These are phyloP conservation scores for Apophysomyces trapeziformis DNA, from an alignment of 371 early-diverging fungal genomes.

Conservation along the genomic window DNA sequence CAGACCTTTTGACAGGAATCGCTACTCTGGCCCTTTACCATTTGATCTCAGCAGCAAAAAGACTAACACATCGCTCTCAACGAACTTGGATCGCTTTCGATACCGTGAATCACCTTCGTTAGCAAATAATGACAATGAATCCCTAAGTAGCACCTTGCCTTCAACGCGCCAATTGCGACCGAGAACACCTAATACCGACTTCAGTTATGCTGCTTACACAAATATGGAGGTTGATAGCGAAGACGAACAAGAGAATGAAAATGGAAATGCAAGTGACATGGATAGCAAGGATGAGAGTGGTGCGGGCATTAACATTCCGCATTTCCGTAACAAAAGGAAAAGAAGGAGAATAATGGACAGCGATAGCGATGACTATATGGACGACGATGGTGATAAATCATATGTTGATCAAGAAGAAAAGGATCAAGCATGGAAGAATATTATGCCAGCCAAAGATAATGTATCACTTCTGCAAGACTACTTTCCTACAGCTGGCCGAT, in stretches of 20 bases:
- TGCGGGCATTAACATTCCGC: neutral
- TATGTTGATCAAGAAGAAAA: conserved; percentile 5
- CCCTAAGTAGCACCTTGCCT: neutral
- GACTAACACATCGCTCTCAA: neutral
- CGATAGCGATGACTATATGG: neutral
- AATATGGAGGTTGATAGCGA: neutral
- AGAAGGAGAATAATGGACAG: conserved; percentile 1
- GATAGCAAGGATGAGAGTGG: neutral
- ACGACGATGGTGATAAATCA: neutral
- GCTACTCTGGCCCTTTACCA: neutral
- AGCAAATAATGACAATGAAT: neutral
- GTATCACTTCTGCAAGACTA: neutral
- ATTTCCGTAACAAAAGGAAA: neutral
- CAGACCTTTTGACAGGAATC: neutral
- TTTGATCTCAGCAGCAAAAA: conserved; percentile 7
- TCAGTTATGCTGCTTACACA: conserved; percentile 2
- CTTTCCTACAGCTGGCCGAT: neutral
- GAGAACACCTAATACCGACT: neutral
- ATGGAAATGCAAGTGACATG: neutral
- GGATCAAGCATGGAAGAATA: conserved; percentile 1
- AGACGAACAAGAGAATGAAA: neutral
- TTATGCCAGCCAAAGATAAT: conserved; percentile 5
- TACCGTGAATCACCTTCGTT: neutral
- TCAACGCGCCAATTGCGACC: conserved; percentile 2
- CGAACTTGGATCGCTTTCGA: neutral